These are phyloP conservation scores for Coffea eugenioides DNA, from an alignment of 257 asterid genomes.

Conservation along the genomic window DNA sequence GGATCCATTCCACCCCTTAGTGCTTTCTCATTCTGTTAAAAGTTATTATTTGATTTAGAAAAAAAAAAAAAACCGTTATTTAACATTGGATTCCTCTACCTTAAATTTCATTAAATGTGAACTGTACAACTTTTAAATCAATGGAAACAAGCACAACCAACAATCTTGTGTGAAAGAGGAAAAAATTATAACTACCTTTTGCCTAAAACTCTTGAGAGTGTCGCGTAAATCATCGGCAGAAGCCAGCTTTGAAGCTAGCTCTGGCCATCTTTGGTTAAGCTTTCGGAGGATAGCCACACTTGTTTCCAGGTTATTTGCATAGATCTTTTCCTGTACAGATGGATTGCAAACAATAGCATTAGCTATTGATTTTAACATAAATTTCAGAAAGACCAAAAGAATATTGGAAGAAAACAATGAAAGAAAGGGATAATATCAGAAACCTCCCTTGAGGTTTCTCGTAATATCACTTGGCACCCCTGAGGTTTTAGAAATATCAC, in stretches of 20 bases:
- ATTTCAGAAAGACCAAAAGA: constrained; percentile 8
- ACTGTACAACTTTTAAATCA: neutral
- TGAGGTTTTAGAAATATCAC: too few species aligned
- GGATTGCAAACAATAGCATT: neutral
- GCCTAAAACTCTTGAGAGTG: constrained; percentile 59
- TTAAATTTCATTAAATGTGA: neutral
- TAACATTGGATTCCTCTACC: neutral
- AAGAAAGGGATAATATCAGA: neutral
- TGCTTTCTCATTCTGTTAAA: constrained; percentile 64
- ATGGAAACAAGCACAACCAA: neutral
- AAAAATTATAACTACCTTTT: constrained; percentile 40
- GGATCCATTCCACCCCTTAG: constrained; percentile 50
- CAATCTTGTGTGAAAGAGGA: neutral
- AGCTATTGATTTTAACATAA: neutral
- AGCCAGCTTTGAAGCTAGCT: constrained; percentile 47
- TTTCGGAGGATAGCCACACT: constrained; percentile 60
- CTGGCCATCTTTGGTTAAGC: constrained; percentile 57
- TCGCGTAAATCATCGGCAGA: constrained; percentile 52
- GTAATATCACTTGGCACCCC: too few species aligned
- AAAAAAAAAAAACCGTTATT: neutral
- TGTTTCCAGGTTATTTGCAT: constrained; percentile 57
- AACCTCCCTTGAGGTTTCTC: too few species aligned
- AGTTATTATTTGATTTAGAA: constrained; percentile 1
- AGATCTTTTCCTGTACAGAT: constrained; percentile 54
- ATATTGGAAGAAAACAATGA: neutral